Conservation (phyloP, 495 filamentous ascomycete genomes). For the Xylaria grammica region DNA sequence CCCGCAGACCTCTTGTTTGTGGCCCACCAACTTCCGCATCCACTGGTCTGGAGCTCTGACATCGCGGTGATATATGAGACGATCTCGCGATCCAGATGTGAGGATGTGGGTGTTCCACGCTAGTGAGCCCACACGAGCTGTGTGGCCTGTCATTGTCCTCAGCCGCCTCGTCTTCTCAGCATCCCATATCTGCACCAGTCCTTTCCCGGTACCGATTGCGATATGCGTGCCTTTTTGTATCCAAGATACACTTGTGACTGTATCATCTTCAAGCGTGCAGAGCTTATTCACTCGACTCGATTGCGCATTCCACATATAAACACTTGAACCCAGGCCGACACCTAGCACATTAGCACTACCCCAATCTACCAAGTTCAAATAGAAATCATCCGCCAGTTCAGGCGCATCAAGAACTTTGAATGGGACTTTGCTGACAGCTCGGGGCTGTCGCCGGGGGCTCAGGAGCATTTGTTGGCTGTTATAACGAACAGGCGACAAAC, state of each 20-base stretch:
- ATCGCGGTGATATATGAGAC: slow-evolving; percentile 91
- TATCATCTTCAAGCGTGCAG: slow-evolving; percentile 91
- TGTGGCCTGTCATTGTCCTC: slow-evolving; percentile 95
- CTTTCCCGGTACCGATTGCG: slow-evolving; percentile 91
- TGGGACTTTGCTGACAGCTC: slow-evolving; percentile 91
- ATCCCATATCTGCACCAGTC: slow-evolving; percentile 97
- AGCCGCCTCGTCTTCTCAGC: slow-evolving; percentile 82
- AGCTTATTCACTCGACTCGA: slow-evolving; percentile 87
- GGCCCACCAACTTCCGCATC: slow-evolving; percentile 81
- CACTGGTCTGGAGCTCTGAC: slow-evolving; percentile 93
- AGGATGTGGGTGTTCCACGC: slow-evolving; percentile 99
- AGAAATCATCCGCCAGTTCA: slow-evolving; percentile 95
- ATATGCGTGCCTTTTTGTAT: slow-evolving; percentile 96
- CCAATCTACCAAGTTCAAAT: slow-evolving; percentile 97
- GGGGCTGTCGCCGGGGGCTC: slow-evolving; percentile 82
- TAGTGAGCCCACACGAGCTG: slow-evolving; percentile 84
- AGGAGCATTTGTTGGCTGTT: slow-evolving; percentile 90
- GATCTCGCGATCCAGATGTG: slow-evolving; percentile 92
- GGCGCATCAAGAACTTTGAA: slow-evolving; percentile 98
- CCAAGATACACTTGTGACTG: slow-evolving; percentile 95
- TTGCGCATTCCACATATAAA: slow-evolving; percentile 98
- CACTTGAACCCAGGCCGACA: slow-evolving; percentile 87
- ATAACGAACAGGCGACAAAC: slow-evolving; percentile 86
- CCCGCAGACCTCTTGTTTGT: slow-evolving; percentile 99
- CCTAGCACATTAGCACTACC: slow-evolving; percentile 93